Evolutionary conservation across 2,329 filamentous ascomycete species (phyloP), one percentile per base, ranked within the genome.

Genomic region (Seiridium cupressi): DNA sequence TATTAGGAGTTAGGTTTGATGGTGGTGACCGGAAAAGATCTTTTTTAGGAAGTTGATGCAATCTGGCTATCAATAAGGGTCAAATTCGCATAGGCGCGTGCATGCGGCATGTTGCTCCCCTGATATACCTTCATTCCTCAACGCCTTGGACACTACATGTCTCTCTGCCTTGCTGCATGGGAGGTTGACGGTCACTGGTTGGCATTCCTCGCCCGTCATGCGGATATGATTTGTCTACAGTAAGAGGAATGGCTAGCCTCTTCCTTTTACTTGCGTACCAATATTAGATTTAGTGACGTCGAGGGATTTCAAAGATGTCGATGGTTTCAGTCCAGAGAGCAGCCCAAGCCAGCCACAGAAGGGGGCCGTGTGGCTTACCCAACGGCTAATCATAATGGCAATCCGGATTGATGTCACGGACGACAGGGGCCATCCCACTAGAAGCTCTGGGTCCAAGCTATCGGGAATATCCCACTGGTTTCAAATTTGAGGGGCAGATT

Each of bases 401-500:
- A 55, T 42, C 36, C 51, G 51, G 38, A 53, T 55, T 44, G n/a
- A 55, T 42, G 51, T 42, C 51, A 55, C n/a, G 26, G 9, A 55
- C 6, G 36, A 18, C 51, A 55, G 38, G 51, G 51, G 40, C 44
- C 35, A 44, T 32, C 36, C 51, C 36, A 35, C 51, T 5, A 55
- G 31, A n/a, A 44, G 26, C 6, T 48, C 46, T 48, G 38, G 51
- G 38, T 38, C 51, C 51, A 44, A 35, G 44, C 51, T 55, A n/a
- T 55, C 51, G 51, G 51, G 38, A 55, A 11, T 53, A 35, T n/a
- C 51, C 38, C n/a, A 38, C 51, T 26, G 34, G 51, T 55, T 55
- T 55, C 51, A 55, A 18, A 13, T 44, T n/a, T 10, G 51, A 55
- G 51, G 51, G 51, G 49, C 49, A 53, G 49, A 53, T 53, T 53